Conservation (phyloP, 192 early-diverging fungal species). For the Geosiphon pyriformis region DNA sequence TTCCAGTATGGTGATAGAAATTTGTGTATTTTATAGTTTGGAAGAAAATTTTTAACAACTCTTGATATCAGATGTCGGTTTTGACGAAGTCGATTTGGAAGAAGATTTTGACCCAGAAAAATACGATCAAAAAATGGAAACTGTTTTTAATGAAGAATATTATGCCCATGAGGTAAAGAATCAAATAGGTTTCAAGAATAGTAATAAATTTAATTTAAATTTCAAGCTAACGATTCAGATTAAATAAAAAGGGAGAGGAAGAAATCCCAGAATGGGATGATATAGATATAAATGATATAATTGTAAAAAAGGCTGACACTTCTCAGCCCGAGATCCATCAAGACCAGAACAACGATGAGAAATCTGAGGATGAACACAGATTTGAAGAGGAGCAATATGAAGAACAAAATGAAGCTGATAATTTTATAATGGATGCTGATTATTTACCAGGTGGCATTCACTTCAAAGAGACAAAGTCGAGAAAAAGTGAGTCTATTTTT, state of each 20-base stretch:
- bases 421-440: constrained; percentile 90
- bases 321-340: neutral
- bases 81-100: constrained; percentile 79
- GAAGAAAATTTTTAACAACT: neutral
- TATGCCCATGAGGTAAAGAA: constrained; percentile 40
- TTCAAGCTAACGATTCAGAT: too few relatives aligned
- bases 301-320: constrained; percentile 9
- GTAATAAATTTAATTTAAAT: too few relatives aligned
- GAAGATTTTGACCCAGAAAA: constrained; percentile 88
- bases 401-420: constrained; percentile 36
- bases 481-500: constrained; percentile 22
- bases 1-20: constrained; percentile 30
- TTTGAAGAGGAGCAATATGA: constrained; percentile 35
- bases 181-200: too few relatives aligned
- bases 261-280: constrained; percentile 89
- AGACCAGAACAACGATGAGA: constrained; percentile 17
- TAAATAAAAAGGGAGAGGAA: constrained; percentile 42
- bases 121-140: constrained; percentile 82
- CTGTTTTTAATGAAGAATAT: constrained; percentile 70
- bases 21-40: neutral
- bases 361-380: constrained; percentile 28
- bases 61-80: constrained; percentile 43
- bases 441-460: constrained; percentile 69
- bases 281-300: constrained; percentile 66
- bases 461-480: constrained; percentile 36